Evolutionary conservation across 1,284 basidiomycete species (phyloP), one percentile per base, ranked within the genome.

Genomic region (Papiliotrema laurentii): DNA sequence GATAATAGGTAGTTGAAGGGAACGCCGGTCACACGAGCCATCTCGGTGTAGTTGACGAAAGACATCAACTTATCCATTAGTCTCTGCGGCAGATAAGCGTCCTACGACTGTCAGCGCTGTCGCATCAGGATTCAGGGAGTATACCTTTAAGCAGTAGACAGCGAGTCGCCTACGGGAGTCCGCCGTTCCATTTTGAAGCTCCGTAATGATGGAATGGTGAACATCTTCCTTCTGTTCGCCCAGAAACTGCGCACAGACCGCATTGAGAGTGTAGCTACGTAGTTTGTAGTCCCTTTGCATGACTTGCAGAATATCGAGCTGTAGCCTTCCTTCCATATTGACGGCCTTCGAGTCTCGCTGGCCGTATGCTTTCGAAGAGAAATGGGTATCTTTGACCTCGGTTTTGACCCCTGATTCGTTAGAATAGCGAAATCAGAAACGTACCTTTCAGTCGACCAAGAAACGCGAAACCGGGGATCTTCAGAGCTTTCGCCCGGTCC

Each of bases 171-270:
- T 79, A 43, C 92, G 76, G 2, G 89, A 90, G 68, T 97, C 92
- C 0, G 90, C 80, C 0, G 86, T 93, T 61, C 92, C 92, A 62
- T 96, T 96, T 70, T 97, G 93, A 27, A 97, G 75, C 45, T 96
- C 91, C 0, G 92, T 96, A 62, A 97, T 97, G 54, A 94, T 89
- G 1, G 92, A 96, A 66, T 97, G 85, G 64, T 97, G 92, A 21
- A 97, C 92, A 59, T 97, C 92, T 68, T 97, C 92, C 71, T 97
- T 97, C 71, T 97, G 93, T 68, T 97, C 93, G 25, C 89, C 90
- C 2, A 97, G 78, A 73, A 97, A 97, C 62, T 92, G 89, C 2
- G 93, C 86, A 68, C 92, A 97, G 42, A 97, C 92, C 1, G 92
- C 86, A 70, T 97, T 97, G 56, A 97, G 83, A 0, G 92, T 89